Conservation (phyloP, 495 filamentous ascomycete genomes). For the Astrocystis sublimbata region DNA sequence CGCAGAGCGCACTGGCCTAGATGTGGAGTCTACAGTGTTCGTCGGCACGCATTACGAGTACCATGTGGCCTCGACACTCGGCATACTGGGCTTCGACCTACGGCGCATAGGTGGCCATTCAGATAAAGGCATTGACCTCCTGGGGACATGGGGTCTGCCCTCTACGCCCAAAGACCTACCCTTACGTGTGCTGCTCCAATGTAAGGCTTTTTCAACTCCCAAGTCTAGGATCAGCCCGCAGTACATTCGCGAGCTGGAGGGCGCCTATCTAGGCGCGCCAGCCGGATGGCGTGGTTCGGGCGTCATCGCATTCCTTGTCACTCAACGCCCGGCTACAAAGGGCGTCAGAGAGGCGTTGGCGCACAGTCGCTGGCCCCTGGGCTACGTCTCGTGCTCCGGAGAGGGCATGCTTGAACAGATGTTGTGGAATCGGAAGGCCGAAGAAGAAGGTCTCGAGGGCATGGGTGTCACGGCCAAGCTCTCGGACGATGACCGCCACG, state of each 20-base stretch:
- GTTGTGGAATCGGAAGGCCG: slow-evolving; percentile 68
- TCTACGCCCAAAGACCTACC: slow-evolving; percentile 37
- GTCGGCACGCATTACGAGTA: slow-evolving; percentile 73
- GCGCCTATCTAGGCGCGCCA: slow-evolving; percentile 70
- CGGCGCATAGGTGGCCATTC: slow-evolving; percentile 70
- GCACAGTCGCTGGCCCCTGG: slow-evolving; percentile 65
- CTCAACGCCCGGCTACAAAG: slow-evolving; percentile 49
- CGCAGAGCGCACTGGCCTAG: slow-evolving; percentile 58
- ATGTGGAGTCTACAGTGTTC: slow-evolving; percentile 54
- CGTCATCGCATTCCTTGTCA: slow-evolving; percentile 64
- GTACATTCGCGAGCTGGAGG: slow-evolving; percentile 81
- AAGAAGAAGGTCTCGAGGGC: slow-evolving; percentile 62
- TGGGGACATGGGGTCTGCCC: slow-evolving; percentile 75
- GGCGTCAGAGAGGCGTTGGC: slow-evolving; percentile 66
- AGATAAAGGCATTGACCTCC: slow-evolving; percentile 82
- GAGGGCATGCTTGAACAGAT: slow-evolving; percentile 60
- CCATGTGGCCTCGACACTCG: slow-evolving; percentile 64
- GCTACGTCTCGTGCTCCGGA: slow-evolving; percentile 51
- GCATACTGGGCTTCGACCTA: slow-evolving; percentile 63
- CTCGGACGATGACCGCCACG: slow-evolving; percentile 25
- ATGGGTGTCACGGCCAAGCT: slow-evolving; percentile 63
- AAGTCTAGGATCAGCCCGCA: slow-evolving; percentile 59
- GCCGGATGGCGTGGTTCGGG: slow-evolving; percentile 62
- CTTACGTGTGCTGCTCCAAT: slow-evolving; percentile 73
- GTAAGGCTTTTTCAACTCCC: slow-evolving; percentile 59